Base-by-base conservation (phyloP, 2,329 filamentous ascomycete genomes). In the Penicillium thymicola region DNA sequence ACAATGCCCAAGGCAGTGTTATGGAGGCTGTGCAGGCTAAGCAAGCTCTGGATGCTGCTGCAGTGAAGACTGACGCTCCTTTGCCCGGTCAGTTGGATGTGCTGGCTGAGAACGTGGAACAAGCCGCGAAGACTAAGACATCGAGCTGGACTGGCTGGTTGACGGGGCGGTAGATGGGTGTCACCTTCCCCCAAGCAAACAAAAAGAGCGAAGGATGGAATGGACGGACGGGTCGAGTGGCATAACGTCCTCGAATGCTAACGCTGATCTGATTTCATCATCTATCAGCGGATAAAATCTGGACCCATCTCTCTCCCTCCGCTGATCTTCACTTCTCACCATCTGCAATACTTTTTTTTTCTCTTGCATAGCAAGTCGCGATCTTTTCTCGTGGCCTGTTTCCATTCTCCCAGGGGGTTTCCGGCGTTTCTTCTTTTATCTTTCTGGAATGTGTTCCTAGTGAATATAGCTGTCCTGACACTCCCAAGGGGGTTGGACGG, bases 141-240 rank as follows among this genome's bases (percentile, higher is more conserved):
- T 68, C 67, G 60, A 68, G 74, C 60, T 76, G 74, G 74, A 72
- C 65, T 51, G 70, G 71, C 59, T 76, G 74, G 74, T 58, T 76
- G 54, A 73, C 69, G 25, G 71, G 74, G 30, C 70, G 72, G 61
- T 76, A 67, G 59, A 59, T 18, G 41, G 32, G 30, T 32, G 11
- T 13, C 14, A 41, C 10, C 10, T 50, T 48, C 34, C 28, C 23
- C n/a, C 14, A 14, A 41, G 37, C 18, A 54, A 49, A 42, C 27
- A 47, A 56, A 46, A 57, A 27, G 51, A 55, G 30, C 51, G 40
- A 34, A 55, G 30, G 30, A 11, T 27, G 47, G 51, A 36, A 14
- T 46, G 14, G 27, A 30, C 53, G 14, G 27, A 30, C 53, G 48
- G 34, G 43, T n/a, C 21, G 23, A 37, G 28, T 16, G 47, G 3